phyloP scores from a whole-genome alignment of 768 basidiomycete species.

The Infundibulicybe gibba region DNA sequence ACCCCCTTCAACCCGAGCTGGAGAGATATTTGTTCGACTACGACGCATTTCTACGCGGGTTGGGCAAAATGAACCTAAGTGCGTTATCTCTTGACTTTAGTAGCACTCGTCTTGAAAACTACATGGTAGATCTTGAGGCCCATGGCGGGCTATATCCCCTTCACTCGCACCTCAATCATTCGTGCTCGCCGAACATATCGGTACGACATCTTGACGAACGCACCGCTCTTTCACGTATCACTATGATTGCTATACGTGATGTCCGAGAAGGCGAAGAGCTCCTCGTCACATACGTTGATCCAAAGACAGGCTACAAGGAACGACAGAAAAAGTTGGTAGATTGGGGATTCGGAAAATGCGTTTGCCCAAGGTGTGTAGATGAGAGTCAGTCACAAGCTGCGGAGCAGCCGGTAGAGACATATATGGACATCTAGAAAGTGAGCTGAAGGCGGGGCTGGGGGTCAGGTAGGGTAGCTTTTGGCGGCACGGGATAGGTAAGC shows the following conservation, averaged over 20 bases:
- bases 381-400: conserved; percentile 42
- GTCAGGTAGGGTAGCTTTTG: conserved; percentile 26
- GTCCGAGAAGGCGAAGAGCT: conserved; percentile 76
- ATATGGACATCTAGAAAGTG: conserved; percentile 46
- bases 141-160: conserved; percentile 85
- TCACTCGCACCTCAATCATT: conserved; percentile 87
- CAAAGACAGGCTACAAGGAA: conserved; percentile 39
- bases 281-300: conserved; percentile 75
- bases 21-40: conserved; percentile 67
- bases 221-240: conserved; percentile 69
- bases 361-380: conserved; percentile 61
- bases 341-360: conserved; percentile 76
- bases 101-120: conserved; percentile 1
- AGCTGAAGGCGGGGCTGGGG: conserved; percentile 65
- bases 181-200: conserved; percentile 75
- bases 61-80: conserved; percentile 84
- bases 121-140: conserved; percentile 63
- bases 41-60: conserved; percentile 58
- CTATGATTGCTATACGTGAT: conserved; percentile 60
- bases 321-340: conserved; percentile 54
- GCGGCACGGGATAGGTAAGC: too few relatives aligned
- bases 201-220: conserved; percentile 73
- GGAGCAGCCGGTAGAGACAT: conserved; percentile 21
- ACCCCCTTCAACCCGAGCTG: conserved; percentile 44
- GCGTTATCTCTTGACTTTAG: conserved; percentile 17